These are phyloP conservation scores for Trypanosoma brucei DNA, from an alignment of 208 protist genomes.

Conservation along the genomic window DNA sequence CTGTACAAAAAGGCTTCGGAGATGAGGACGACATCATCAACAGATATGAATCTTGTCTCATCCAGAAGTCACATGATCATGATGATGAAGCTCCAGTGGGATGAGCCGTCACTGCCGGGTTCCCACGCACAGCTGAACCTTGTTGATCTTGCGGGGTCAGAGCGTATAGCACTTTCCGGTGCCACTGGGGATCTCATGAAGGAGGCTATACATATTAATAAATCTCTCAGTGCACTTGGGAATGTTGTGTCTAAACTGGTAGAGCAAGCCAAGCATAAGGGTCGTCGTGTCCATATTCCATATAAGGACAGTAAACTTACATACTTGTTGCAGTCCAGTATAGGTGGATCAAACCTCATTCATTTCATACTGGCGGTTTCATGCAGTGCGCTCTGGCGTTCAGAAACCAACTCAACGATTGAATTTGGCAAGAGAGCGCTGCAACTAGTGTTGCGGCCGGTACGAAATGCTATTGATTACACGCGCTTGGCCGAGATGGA, in stretches of 20 bases:
- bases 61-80: conserved; percentile 90
- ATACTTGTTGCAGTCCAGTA: conserved; percentile 87
- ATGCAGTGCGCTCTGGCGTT: conserved; percentile 70
- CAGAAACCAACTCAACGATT: conserved; percentile 83
- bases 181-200: conserved; percentile 82
- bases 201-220: conserved; percentile 94
- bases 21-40: conserved; percentile 73
- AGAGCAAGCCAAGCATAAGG: conserved; percentile 76
- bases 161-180: conserved; percentile 82
- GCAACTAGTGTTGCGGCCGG: conserved; percentile 81
- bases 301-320: conserved; percentile 94
- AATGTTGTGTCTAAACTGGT: conserved; percentile 91
- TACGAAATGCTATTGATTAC: conserved; percentile 90
- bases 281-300: conserved; percentile 82
- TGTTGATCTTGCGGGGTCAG: conserved; percentile 92
- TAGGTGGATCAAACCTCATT: conserved; percentile 84
- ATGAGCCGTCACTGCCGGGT: conserved; percentile 79
- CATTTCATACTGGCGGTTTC: conserved; percentile 87
- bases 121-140: conserved; percentile 89
- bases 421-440: conserved; percentile 88
- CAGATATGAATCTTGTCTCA: conserved; percentile 90
- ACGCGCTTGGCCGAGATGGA: conserved; percentile 91
- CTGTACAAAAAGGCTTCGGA: conserved; percentile 64
- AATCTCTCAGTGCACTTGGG: conserved; percentile 90
- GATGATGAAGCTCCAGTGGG: conserved; percentile 87